These are phyloP conservation scores for Suhomyces sp. DNA, from an alignment of 805 yeast genomes.

Conservation along the genomic window DNA sequence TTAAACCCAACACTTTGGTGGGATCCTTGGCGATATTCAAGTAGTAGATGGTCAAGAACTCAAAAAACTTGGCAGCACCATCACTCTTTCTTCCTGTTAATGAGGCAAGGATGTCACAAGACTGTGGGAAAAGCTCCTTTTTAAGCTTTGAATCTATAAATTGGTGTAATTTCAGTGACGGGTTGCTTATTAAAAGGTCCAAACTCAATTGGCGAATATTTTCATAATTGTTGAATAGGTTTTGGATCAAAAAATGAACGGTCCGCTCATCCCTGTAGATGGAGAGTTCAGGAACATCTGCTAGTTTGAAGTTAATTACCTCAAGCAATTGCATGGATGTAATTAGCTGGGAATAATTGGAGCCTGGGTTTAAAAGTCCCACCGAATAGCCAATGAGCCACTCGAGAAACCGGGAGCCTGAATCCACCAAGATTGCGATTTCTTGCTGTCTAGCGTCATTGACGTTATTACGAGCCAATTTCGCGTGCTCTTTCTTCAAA, in stretches of 20 bases:
- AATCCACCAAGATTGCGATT: neutral
- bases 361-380: conserved; percentile 50
- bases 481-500: conserved; percentile 45
- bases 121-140: neutral
- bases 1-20: neutral
- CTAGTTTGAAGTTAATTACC: conserved; percentile 8
- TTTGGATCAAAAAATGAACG: conserved; percentile 54
- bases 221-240: conserved; percentile 67
- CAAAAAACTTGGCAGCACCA: conserved; percentile 70
- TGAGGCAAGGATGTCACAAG: conserved; percentile 26
- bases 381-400: conserved; percentile 58
- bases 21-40: neutral
- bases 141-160: neutral
- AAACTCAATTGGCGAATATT: conserved; percentile 64
- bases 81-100: conserved; percentile 66
- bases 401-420: conserved; percentile 27
- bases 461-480: conserved; percentile 30
- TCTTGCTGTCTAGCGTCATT: conserved; percentile 12
- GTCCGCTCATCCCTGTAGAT: conserved; percentile 27
- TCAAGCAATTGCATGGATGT: conserved; percentile 16
- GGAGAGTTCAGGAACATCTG: conserved; percentile 44
- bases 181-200: conserved; percentile 38
- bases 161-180: neutral
- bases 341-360: conserved; percentile 40
- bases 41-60: conserved; percentile 39